Evolutionary conservation across 257 asterid species (phyloP).

Genomic region (Euphrasia confusa): DNA sequence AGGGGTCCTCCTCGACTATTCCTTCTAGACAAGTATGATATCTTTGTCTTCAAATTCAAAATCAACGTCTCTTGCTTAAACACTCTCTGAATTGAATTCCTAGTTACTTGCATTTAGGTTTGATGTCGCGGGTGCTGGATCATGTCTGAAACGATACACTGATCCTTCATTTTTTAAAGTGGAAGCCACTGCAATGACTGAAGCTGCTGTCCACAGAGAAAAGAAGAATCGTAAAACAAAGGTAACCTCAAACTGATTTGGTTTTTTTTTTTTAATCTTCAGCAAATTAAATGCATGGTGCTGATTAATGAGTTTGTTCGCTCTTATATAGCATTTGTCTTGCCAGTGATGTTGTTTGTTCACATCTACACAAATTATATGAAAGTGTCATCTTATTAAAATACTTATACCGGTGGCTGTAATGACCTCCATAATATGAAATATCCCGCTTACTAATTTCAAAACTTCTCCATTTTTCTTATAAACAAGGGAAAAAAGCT

Average conservation of each 20-base stretch:
- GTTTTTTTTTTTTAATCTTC: neutral
- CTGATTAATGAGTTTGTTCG: slow-evolving; percentile 10
- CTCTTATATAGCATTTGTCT: slow-evolving; percentile 9
- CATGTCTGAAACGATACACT: slow-evolving; percentile 89
- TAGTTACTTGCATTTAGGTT: slow-evolving; percentile 43
- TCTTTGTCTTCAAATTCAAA: slow-evolving; percentile 12
- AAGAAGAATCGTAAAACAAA: slow-evolving; percentile 72
- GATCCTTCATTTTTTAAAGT: slow-evolving; percentile 83
- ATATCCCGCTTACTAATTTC: neutral
- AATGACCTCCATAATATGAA: too few relatives aligned
- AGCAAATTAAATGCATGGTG: neutral
- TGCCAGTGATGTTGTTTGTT: slow-evolving; percentile 17
- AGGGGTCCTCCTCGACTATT: slow-evolving; percentile 95
- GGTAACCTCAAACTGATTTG: slow-evolving; percentile 39
- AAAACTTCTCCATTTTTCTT: neutral
- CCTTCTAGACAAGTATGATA: slow-evolving; percentile 86
- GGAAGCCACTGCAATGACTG: slow-evolving; percentile 42
- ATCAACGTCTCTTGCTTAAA: slow-evolving; percentile 4
- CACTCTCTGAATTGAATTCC: slow-evolving; percentile 12
- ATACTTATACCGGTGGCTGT: too few relatives aligned
- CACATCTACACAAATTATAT: too few relatives aligned
- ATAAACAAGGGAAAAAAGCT: neutral
- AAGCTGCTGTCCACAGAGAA: slow-evolving; percentile 53
- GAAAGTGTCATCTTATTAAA: too few relatives aligned
- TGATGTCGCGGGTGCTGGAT: slow-evolving; percentile 98